Percentiles rank a stretch among this genome's conserved stretches.
Evolutionary conservation across 495 filamentous ascomycete genomes (phyloP).

Genomic region (Penicillium subrubescens): DNA sequence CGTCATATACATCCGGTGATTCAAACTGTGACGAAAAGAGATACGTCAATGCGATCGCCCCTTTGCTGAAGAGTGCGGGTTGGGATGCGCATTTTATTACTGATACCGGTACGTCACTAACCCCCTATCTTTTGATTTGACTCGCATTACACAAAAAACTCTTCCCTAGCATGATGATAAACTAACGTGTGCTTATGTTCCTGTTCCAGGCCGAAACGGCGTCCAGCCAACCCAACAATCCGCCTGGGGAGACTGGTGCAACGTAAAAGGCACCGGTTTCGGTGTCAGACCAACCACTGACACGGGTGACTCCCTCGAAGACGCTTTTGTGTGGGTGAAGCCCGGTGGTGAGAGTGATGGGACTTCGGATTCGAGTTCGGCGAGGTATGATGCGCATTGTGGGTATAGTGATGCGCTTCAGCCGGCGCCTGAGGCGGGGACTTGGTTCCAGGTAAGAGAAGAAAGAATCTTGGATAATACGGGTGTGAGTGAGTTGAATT

Average conservation of each 20-base stretch:
- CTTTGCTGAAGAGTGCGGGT: constrained; percentile 60
- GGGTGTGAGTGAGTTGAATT: neutral
- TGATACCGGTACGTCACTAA: constrained; percentile 50
- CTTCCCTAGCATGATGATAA: too few species aligned
- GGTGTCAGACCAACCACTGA: constrained; percentile 66
- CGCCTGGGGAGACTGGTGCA: constrained; percentile 84
- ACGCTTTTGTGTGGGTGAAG: constrained; percentile 86
- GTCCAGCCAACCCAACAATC: constrained; percentile 64
- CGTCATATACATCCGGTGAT: constrained; percentile 47
- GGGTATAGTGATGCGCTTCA: constrained; percentile 58
- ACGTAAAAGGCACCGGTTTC: constrained; percentile 74
- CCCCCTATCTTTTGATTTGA: neutral
- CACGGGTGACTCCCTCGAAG: constrained; percentile 62
- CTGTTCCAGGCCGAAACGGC: constrained; percentile 63
- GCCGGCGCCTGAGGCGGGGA: constrained; percentile 78
- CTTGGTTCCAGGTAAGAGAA: constrained; percentile 67
- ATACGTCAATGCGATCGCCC: constrained; percentile 68
- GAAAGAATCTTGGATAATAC: neutral
- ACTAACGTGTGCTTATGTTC: too few species aligned
- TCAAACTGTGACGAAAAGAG: constrained; percentile 68
- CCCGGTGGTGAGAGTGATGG: constrained; percentile 83
- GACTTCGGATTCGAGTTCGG: constrained; percentile 61
- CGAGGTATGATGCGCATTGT: constrained; percentile 73
- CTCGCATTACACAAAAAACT: too few species aligned
- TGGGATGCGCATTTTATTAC: constrained; percentile 76